Conservation (phyloP, 139 green algal genomes). For the Chlamydomonas urium region DNA sequence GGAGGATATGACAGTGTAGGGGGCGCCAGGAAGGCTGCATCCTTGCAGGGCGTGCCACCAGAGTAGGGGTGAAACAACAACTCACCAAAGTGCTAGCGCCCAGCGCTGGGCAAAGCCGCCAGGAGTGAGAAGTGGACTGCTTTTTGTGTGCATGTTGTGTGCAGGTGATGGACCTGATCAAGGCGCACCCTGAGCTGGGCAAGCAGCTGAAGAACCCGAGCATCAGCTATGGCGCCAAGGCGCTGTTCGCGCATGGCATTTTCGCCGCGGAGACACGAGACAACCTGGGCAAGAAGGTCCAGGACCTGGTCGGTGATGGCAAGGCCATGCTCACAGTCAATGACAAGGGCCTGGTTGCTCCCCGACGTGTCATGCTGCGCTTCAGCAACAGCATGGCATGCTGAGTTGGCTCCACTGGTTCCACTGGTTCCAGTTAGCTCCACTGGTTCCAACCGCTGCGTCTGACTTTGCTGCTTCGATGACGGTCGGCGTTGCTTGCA, state of each 20-base stretch:
- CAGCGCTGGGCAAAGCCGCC: neutral
- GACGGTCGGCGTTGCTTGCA: too few relatives aligned
- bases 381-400: constrained; percentile 10
- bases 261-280: constrained; percentile 80
- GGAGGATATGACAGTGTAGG: too few relatives aligned
- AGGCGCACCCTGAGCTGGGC: constrained; percentile 51
- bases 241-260: constrained; percentile 82
- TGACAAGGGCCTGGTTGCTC: constrained; percentile 79
- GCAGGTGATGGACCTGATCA: constrained; percentile 78
- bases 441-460: too few relatives aligned
- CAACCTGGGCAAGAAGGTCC: constrained; percentile 68
- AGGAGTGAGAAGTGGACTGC: neutral
- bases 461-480: too few relatives aligned
- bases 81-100: neutral
- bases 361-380: constrained; percentile 60
- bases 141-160: neutral
- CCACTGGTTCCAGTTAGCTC: too few relatives aligned
- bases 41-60: too few relatives aligned
- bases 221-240: constrained; percentile 65
- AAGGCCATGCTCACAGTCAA: constrained; percentile 79
- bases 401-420: too few relatives aligned
- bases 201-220: constrained; percentile 67
- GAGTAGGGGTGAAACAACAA: too few relatives aligned
- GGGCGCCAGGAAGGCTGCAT: too few relatives aligned
- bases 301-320: constrained; percentile 33